These are phyloP conservation scores for Naganishia sp. DNA, from an alignment of 1,284 basidiomycete species.

Conservation along the genomic window DNA sequence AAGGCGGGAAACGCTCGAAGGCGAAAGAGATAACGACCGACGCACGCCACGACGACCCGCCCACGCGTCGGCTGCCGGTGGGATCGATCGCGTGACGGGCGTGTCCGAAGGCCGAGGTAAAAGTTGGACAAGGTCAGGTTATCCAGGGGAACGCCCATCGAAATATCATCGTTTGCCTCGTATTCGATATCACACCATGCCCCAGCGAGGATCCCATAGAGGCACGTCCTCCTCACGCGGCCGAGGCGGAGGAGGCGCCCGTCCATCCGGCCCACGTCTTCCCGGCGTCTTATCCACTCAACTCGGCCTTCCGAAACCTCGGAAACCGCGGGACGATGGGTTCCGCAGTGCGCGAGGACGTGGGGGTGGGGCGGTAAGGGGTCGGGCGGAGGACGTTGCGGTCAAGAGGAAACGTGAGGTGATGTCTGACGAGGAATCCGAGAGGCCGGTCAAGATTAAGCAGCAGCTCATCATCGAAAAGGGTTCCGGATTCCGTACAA, in stretches of 20 bases:
- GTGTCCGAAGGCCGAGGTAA: no score
- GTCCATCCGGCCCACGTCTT: constrained; percentile 18
- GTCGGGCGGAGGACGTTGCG: background rate
- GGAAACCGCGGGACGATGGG: background rate
- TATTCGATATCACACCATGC: background rate
- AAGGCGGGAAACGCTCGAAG: no score
- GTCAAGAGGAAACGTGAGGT: constrained; percentile 5
- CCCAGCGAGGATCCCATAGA: background rate
- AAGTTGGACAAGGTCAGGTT: no score
- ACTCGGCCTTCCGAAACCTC: constrained; percentile 12
- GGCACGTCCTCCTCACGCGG: constrained; percentile 5
- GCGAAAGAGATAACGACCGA: background rate
- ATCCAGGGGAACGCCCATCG: no score
- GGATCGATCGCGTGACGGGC: no score
- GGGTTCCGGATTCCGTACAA: constrained; percentile 24
- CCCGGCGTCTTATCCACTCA: constrained; percentile 20
- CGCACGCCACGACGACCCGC: background rate
- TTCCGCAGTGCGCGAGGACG: background rate
- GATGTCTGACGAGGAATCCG: background rate
- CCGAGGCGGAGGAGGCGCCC: constrained; percentile 2
- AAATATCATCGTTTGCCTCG: no score
- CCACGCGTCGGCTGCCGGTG: background rate
- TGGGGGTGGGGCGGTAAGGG: background rate
- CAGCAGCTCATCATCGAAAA: background rate
- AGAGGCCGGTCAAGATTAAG: background rate